Percentiles rank a stretch among this genome's conserved stretches.
These are phyloP conservation scores for Polytolypa hystricis DNA, from an alignment of 2,329 filamentous ascomycete genomes.

Conservation along the genomic window DNA sequence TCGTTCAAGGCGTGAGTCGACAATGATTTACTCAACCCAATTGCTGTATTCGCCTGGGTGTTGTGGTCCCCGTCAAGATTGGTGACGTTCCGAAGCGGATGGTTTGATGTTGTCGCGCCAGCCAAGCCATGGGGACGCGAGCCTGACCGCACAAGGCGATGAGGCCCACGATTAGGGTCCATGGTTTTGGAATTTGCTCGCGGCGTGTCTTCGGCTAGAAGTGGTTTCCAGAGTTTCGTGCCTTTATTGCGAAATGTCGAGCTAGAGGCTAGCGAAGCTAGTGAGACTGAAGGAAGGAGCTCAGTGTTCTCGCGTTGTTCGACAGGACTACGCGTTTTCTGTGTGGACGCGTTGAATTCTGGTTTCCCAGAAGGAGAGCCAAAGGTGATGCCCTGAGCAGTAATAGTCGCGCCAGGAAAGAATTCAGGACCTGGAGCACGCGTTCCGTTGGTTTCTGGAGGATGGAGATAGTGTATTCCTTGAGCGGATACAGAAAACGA, in stretches of 20 bases:
- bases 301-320: slow-evolving; percentile 6
- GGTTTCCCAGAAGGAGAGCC: too few species aligned
- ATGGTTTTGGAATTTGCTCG: slow-evolving; percentile 5
- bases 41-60: slow-evolving; percentile 3
- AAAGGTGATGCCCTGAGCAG: too few species aligned
- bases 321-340: slow-evolving; percentile 1
- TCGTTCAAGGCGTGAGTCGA: background rate
- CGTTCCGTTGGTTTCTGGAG: too few species aligned
- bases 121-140: slow-evolving; percentile 3
- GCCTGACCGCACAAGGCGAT: slow-evolving; percentile 8
- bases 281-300: background rate
- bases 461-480: too few species aligned
- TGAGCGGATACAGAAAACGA: too few species aligned
- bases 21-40: background rate
- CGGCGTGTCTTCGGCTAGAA: slow-evolving; percentile 7
- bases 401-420: too few species aligned
- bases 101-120: slow-evolving; percentile 1
- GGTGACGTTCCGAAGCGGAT: slow-evolving; percentile 10
- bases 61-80: too few species aligned
- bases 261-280: slow-evolving; percentile 2
- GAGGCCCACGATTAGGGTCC: slow-evolving; percentile 5
- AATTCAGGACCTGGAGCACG: too few species aligned
- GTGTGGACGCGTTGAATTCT: too few species aligned
- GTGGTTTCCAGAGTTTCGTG: slow-evolving; percentile 13
- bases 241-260: slow-evolving; percentile 12